These are phyloP conservation scores for Cucumis hystrix DNA, from an alignment of 306 rosid genomes.

Conservation along the genomic window DNA sequence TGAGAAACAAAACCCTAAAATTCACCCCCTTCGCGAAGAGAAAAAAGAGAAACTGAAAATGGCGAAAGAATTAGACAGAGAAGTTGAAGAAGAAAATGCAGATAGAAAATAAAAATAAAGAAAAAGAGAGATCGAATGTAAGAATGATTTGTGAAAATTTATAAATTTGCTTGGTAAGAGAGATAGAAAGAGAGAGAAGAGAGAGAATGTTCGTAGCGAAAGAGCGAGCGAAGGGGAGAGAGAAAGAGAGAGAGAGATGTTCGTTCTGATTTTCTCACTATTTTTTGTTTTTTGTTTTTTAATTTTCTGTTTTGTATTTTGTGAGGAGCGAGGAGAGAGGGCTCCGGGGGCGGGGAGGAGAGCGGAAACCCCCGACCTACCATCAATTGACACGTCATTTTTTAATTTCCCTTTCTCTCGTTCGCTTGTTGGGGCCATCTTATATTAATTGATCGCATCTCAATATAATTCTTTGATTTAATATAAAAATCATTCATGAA, in stretches of 20 bases:
- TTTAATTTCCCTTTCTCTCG: background rate
- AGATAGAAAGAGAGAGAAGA: slow-evolving; percentile 9
- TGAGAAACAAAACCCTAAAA: slow-evolving; percentile 20
- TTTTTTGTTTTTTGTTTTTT: background rate
- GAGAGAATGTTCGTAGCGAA: slow-evolving; percentile 4
- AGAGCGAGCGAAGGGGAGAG: background rate
- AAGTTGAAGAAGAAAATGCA: slow-evolving; percentile 14
- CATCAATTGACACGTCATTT: slow-evolving; percentile 3
- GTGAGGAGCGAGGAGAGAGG: background rate
- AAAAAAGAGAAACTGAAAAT: slow-evolving; percentile 8
- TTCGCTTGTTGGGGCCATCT: background rate
- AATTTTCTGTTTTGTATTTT: background rate
- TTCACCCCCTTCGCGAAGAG: background rate
- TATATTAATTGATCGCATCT: background rate
- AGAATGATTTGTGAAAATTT: slow-evolving; percentile 15
- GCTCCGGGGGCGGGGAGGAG: slow-evolving; percentile 1
- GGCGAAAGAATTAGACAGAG: slow-evolving; percentile 13
- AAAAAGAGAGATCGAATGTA: background rate
- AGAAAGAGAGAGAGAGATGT: slow-evolving; percentile 5
- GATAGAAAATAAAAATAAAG: background rate
- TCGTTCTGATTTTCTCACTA: background rate
- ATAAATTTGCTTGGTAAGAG: slow-evolving; percentile 7
- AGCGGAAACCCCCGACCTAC: slow-evolving; percentile 3
- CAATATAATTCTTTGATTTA: background rate
- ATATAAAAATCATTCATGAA: background rate